Conservation (phyloP, 331 rosid genomes). For the Prunus yedoensis region DNA sequence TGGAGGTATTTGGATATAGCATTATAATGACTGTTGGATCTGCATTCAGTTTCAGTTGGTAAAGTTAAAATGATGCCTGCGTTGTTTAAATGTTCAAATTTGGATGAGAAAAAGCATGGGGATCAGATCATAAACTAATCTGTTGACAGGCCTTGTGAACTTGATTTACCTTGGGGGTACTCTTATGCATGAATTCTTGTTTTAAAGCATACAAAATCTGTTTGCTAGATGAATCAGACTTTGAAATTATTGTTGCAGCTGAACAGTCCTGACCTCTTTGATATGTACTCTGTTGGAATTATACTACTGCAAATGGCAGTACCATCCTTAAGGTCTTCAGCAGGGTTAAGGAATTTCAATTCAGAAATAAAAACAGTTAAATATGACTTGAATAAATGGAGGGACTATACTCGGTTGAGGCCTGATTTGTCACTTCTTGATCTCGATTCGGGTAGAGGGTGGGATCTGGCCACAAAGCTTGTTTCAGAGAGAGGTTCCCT, state of each 20-base stretch:
- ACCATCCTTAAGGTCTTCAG: conserved; percentile 61
- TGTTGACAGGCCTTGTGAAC: too few species aligned
- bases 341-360: conserved; percentile 73
- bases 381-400: conserved; percentile 66
- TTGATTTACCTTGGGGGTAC: too few species aligned
- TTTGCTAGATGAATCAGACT: conserved; percentile 6
- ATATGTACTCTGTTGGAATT: conserved; percentile 80
- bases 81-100: too few species aligned
- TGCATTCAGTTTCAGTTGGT: too few species aligned
- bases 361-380: conserved; percentile 48
- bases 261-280: conserved; percentile 80
- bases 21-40: too few species aligned
- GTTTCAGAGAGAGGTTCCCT: conserved; percentile 63
- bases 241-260: conserved; percentile 52
- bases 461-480: conserved; percentile 80
- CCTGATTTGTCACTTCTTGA: conserved; percentile 45
- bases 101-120: not conserved
- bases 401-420: conserved; percentile 45
- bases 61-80: too few species aligned
- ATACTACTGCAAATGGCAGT: conserved; percentile 83
- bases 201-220: conserved; percentile 2
- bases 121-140: conserved; percentile 4
- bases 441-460: conserved; percentile 72
- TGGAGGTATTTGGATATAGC: not conserved
- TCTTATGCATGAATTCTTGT: not conserved